Base-by-base conservation (phyloP, 345 rosid genomes). In the Gossypium bickii region DNA sequence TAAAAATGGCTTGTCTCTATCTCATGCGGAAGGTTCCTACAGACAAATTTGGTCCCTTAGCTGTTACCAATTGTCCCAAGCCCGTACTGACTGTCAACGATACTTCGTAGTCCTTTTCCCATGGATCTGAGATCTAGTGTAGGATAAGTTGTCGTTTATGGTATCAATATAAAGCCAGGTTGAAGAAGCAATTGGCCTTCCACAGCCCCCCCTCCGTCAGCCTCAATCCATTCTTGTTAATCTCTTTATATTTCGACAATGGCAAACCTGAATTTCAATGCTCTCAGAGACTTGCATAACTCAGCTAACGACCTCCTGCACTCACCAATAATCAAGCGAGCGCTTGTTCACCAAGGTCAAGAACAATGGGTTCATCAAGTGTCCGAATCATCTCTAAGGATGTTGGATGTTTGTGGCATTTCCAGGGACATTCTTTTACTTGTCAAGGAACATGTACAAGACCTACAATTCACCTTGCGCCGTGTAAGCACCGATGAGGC, bases 251-350 rank as follows among this genome's bases (percentile, higher is more conserved):
- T 3, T 10, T 47, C 16, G 18, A 52, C 9, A 38, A 93, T 87
- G 94, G 82, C 85, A 56, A 79, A 79, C 76, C 82, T 84, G 24
- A 57, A 87, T 60, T 93, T 93, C 73, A 83, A 79, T 73, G 87
- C 87, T 71, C 83, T 93, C 17, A 82, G 87, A 60, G 91, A 89
- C 78, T 70, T 90, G 59, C 98, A 93, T 78, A 86, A 87, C 81
- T 87, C 86, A 3, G 91, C 92, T 22, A 89, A 93, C 49, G 83
- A 84, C 72, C 93, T 89, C 71, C 98, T 91, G 64, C 89, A 81
- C 75, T 93, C 93, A 45, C 88, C 88, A 3, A 63, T 62, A 24
- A 79, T 86, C 72, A 83, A 85, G 78, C 82, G 81, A 64, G 83
- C 90, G 7, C 77, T 89, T 10, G 72, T 82, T 67, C 81, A 73